Evolutionary conservation across 2,329 filamentous ascomycete species (phyloP).

Genomic region (Nemania diffusa): DNA sequence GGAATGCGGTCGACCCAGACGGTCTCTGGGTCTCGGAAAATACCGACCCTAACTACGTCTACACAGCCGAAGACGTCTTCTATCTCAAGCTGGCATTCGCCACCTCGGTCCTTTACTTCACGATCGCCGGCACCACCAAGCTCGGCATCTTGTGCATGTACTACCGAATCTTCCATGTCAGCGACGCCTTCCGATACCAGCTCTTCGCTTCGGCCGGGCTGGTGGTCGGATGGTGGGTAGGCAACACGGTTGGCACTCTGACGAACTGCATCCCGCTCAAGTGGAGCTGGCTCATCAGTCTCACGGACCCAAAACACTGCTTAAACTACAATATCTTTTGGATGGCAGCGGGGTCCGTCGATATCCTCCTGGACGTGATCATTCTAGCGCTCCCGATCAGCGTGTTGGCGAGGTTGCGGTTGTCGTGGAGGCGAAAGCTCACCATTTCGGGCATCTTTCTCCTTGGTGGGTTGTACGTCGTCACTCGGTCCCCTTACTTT

Average conservation of each 20-base stretch:
- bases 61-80: constrained; percentile 31
- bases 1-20: constrained; percentile 28
- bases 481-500: background rate
- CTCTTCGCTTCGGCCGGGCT: constrained; percentile 32
- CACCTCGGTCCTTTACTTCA: constrained; percentile 46
- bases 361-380: constrained; percentile 37
- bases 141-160: constrained; percentile 49
- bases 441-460: constrained; percentile 38
- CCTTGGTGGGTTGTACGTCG: constrained; percentile 18
- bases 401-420: constrained; percentile 30
- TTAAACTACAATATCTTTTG: constrained; percentile 40
- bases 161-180: constrained; percentile 46
- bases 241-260: constrained; percentile 39
- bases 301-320: constrained; percentile 27
- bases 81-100: constrained; percentile 38
- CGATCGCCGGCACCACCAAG: constrained; percentile 45
- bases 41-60: constrained; percentile 29
- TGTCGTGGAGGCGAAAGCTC: constrained; percentile 29
- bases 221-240: constrained; percentile 41
- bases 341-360: constrained; percentile 33
- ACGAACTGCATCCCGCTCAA: constrained; percentile 42
- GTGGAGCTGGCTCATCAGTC: constrained; percentile 35
- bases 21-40: constrained; percentile 27
- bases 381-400: constrained; percentile 38
- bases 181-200: constrained; percentile 41